A percentile compares a stretch with the other conserved stretches of the same genome.
Conservation (phyloP, 2,329 filamentous ascomycete species). For the Trichoderma endophyticum region DNA sequence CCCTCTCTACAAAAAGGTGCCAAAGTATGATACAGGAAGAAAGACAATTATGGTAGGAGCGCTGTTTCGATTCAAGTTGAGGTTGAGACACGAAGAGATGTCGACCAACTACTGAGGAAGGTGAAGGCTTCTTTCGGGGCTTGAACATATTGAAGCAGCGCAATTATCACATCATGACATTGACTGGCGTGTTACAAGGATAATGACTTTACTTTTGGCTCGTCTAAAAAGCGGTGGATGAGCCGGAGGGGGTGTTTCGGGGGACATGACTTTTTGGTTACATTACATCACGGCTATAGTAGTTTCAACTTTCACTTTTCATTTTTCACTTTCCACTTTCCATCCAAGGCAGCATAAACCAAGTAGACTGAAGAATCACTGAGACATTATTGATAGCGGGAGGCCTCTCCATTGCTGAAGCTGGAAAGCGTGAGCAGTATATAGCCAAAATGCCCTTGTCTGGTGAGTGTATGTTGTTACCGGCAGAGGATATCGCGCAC, state of each 20-base stretch:
- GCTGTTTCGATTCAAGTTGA: not conserved
- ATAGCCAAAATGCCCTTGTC: not conserved
- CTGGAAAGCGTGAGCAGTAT: not conserved
- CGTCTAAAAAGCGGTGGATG: not conserved
- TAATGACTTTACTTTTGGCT: not conserved
- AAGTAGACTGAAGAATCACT: not conserved
- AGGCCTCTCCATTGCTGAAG: not conserved
- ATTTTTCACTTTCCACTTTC: not conserved
- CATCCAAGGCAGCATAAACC: not conserved
- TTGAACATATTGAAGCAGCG: not conserved
- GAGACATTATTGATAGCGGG: not conserved
- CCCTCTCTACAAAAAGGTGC: not conserved
- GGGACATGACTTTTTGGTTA: not conserved
- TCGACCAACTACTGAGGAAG: not conserved
- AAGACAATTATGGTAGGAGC: not conserved
- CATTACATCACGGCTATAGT: not conserved
- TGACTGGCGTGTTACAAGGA: not conserved
- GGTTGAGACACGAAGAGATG: not conserved
- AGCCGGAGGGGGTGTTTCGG: not conserved
- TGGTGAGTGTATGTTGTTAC: not conserved
- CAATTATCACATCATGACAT: not conserved
- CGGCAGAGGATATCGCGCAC: slow-evolving; percentile 1
- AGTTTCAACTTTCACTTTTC: not conserved
- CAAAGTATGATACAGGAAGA: not conserved
- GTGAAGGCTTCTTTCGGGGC: too few relatives aligned